Evolutionary conservation across 768 basidiomycete species (phyloP).

Genomic region (Mycena amicta): DNA sequence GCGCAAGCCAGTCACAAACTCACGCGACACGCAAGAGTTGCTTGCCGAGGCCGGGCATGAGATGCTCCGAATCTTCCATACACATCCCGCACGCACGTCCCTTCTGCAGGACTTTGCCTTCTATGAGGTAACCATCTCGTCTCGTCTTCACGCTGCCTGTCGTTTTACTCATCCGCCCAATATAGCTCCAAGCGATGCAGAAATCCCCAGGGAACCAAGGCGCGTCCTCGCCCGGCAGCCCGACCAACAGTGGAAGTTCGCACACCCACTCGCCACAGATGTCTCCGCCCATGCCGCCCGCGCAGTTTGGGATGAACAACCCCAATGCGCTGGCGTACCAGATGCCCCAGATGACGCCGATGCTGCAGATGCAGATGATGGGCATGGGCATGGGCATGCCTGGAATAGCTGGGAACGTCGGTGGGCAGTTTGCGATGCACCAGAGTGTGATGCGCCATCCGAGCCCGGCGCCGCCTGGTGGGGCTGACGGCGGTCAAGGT

Average conservation of each 20-base stretch:
- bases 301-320: slow-evolving; percentile 47
- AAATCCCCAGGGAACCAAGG: slow-evolving; percentile 52
- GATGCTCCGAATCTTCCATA: slow-evolving; percentile 94
- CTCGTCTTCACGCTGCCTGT: neutral
- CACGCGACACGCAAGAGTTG: slow-evolving; percentile 95
- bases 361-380: slow-evolving; percentile 68
- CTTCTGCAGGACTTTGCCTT: slow-evolving; percentile 92
- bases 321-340: slow-evolving; percentile 59
- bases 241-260: slow-evolving; percentile 42
- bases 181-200: slow-evolving; percentile 83
- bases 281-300: slow-evolving; percentile 41
- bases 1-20: slow-evolving; percentile 97
- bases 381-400: slow-evolving; percentile 48
- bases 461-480: slow-evolving; percentile 60
- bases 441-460: slow-evolving; percentile 85
- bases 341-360: slow-evolving; percentile 61
- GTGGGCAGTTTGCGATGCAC: slow-evolving; percentile 70
- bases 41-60: slow-evolving; percentile 95
- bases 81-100: slow-evolving; percentile 90
- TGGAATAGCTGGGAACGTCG: slow-evolving; percentile 54
- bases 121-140: slow-evolving; percentile 65
- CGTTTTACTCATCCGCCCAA: slow-evolving; percentile 1
- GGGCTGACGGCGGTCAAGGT: slow-evolving; percentile 37
- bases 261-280: slow-evolving; percentile 43
- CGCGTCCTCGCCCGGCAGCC: slow-evolving; percentile 40